Evolutionary conservation across 345 rosid genomes (phyloP).

Genomic region (Salix suchowensis): DNA sequence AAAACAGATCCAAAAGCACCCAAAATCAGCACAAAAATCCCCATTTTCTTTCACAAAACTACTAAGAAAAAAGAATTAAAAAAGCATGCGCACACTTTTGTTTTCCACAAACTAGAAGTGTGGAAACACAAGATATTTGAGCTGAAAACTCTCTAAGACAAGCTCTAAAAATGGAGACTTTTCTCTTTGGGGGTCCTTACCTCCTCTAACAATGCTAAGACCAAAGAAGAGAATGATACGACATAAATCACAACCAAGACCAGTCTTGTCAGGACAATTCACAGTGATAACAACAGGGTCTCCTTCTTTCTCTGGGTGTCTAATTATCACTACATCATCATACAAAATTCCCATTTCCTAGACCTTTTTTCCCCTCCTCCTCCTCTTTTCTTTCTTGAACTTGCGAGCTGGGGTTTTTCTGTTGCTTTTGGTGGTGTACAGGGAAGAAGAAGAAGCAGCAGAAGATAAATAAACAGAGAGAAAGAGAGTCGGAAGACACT

Average conservation of each 20-base stretch:
- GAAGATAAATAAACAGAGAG: neutral
- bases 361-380: neutral
- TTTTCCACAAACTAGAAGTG: neutral
- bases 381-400: neutral
- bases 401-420: neutral
- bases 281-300: slow-evolving; percentile 69
- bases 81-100: neutral
- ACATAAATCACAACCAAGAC: slow-evolving; percentile 86
- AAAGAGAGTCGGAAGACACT: neutral
- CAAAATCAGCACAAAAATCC: neutral
- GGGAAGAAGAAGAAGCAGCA: neutral
- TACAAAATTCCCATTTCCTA: slow-evolving; percentile 61
- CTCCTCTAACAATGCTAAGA: slow-evolving; percentile 80
- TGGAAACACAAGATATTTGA: neutral
- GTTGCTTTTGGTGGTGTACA: neutral
- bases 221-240: slow-evolving; percentile 94
- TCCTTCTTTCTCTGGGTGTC: slow-evolving; percentile 65
- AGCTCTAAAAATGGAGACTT: neutral
- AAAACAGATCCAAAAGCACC: slow-evolving; percentile 1
- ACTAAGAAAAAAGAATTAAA: neutral
- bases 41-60: neutral
- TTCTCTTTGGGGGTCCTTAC: slow-evolving; percentile 24
- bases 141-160: neutral
- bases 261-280: slow-evolving; percentile 97
- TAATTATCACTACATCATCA: slow-evolving; percentile 83